Conservation (phyloP, 1,284 basidiomycete species). For the Ceratobasidium sp. region DNA sequence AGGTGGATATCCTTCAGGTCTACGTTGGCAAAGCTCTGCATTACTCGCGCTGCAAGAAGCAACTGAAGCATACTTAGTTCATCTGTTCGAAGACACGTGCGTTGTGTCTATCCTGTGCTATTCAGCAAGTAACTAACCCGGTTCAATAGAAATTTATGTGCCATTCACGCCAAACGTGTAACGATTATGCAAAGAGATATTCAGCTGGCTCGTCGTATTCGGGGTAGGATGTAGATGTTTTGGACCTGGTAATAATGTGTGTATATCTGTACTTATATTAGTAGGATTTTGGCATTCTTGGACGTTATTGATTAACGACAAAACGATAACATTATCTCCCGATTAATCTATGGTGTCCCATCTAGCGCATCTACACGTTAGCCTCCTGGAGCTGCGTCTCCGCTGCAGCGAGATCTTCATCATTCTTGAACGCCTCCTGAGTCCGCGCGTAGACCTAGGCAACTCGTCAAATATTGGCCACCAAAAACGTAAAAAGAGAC, state of each 20-base stretch:
- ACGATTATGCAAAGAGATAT: conserved; percentile 99
- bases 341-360: neutral
- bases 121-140: conserved; percentile 17
- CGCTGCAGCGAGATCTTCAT: conserved; percentile 70
- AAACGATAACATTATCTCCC: neutral
- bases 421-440: conserved; percentile 64
- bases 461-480: conserved; percentile 28
- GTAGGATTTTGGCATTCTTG: conserved; percentile 27
- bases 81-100: conserved; percentile 96
- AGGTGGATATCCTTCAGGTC: conserved; percentile 66
- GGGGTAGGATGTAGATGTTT: conserved; percentile 66
- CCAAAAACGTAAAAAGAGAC: conserved; percentile 57
- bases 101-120: conserved; percentile 58
- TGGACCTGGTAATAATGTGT: conserved; percentile 26
- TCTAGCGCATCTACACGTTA: conserved; percentile 50
- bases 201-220: conserved; percentile 93
- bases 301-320: conserved; percentile 5
- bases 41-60: conserved; percentile 93
- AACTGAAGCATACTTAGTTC: conserved; percentile 92
- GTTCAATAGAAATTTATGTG: conserved; percentile 83
- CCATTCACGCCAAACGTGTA: conserved; percentile 98
- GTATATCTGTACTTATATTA: conserved; percentile 34
- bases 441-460: conserved; percentile 66
- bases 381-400: conserved; percentile 69
- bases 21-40: conserved; percentile 94